These are phyloP conservation scores for Zygosaccharomyces pseudobailii DNA, from an alignment of 1,139 yeast species.

Conservation along the genomic window DNA sequence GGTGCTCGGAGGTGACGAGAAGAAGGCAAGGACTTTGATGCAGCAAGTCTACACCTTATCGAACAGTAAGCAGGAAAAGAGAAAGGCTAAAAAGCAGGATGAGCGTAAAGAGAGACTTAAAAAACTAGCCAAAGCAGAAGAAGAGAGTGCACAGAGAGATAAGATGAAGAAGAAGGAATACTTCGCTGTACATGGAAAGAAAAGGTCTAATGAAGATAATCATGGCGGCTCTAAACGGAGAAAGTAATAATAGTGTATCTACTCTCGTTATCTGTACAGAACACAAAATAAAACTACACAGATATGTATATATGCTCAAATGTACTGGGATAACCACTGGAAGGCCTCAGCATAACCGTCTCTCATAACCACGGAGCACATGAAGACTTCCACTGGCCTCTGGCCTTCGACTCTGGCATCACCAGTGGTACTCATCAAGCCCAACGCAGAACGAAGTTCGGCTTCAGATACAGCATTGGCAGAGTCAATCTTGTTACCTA, in stretches of 20 bases:
- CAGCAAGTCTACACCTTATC: slow-evolving; percentile 81
- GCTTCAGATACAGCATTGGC: slow-evolving; percentile 93
- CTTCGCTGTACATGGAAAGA: slow-evolving; percentile 69
- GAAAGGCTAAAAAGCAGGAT: slow-evolving; percentile 66
- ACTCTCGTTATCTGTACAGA: slow-evolving; percentile 1
- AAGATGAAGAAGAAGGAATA: slow-evolving; percentile 82
- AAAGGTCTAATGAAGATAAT: slow-evolving; percentile 48
- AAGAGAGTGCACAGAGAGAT: slow-evolving; percentile 66
- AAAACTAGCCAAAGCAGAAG: slow-evolving; percentile 70
- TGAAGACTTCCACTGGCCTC: slow-evolving; percentile 93
- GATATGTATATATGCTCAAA: slow-evolving; percentile 39
- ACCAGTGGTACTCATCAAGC: slow-evolving; percentile 86
- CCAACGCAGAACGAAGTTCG: slow-evolving; percentile 87
- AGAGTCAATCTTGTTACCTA: slow-evolving; percentile 95
- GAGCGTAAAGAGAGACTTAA: slow-evolving; percentile 72
- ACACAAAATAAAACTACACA: slow-evolving; percentile 1
- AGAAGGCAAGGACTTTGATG: slow-evolving; percentile 85
- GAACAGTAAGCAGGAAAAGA: slow-evolving; percentile 80
- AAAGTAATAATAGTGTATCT: slow-evolving; percentile 16
- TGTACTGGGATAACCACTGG: slow-evolving; percentile 94
- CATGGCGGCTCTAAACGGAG: slow-evolving; percentile 33
- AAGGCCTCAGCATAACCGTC: slow-evolving; percentile 95
- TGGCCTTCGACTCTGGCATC: slow-evolving; percentile 66
- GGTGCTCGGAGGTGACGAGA: slow-evolving; percentile 85
- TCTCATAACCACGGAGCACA: slow-evolving; percentile 97